A percentile compares a stretch with the other conserved stretches of the same genome.
Conservation (phyloP, 2,329 filamentous ascomycete genomes). For the Phialophora expanda region DNA sequence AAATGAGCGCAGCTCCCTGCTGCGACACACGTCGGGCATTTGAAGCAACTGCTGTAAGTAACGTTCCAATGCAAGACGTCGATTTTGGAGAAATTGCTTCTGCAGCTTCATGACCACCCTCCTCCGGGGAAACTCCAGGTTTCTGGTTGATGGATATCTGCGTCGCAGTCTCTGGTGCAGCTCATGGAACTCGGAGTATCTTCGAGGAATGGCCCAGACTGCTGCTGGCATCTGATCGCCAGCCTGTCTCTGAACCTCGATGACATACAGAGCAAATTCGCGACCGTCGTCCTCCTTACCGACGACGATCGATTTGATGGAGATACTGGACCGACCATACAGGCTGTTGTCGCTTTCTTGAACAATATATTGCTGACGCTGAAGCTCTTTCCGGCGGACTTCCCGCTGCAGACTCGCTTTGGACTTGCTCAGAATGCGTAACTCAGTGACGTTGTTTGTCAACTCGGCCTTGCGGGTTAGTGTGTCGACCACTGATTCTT, state of each 20-base stretch:
- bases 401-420: constrained; percentile 92
- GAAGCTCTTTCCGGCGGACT: constrained; percentile 90
- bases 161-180: constrained; percentile 86
- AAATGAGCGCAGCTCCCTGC: constrained; percentile 88
- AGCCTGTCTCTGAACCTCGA: constrained; percentile 87
- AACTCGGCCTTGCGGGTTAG: constrained; percentile 92
- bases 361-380: constrained; percentile 93
- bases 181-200: constrained; percentile 97
- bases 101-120: constrained; percentile 96
- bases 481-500: constrained; percentile 90
- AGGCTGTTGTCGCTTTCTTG: constrained; percentile 98
- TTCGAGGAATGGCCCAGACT: constrained; percentile 86
- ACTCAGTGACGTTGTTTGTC: constrained; percentile 93
- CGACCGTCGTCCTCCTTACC: constrained; percentile 89
- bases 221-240: constrained; percentile 97
- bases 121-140: constrained; percentile 88
- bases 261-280: constrained; percentile 86
- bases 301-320: constrained; percentile 90
- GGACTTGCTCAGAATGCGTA: constrained; percentile 90
- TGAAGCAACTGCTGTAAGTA: constrained; percentile 83
- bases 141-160: constrained; percentile 83
- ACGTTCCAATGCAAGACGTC: constrained; percentile 78
- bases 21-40: constrained; percentile 91
- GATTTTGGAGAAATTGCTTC: constrained; percentile 91
- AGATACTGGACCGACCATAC: constrained; percentile 86